Conservation (phyloP, 805 yeast genomes). For the Blastobotrys mokoenaii region DNA sequence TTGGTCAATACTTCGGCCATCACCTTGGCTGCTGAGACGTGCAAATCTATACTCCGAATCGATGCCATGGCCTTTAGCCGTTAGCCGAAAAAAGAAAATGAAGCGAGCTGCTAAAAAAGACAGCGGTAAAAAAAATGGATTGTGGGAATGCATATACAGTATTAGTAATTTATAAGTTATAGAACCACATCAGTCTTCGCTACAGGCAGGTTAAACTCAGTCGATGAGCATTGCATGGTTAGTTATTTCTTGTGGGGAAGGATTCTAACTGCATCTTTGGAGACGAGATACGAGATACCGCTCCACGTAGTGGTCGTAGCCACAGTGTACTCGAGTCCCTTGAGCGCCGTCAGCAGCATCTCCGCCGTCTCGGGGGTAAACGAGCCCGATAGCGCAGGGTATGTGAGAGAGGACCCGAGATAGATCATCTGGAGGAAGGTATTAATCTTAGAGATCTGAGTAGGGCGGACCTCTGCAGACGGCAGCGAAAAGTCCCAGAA, state of each 20-base stretch:
- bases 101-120: not conserved
- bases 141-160: not conserved
- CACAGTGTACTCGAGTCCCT: constrained; percentile 37
- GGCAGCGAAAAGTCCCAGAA: constrained; percentile 75
- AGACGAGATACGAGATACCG: constrained; percentile 68
- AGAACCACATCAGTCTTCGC: not conserved
- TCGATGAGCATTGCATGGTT: too few species aligned
- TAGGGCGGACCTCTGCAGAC: constrained; percentile 83
- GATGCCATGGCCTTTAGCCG: constrained; percentile 95
- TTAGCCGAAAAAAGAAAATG: constrained; percentile 26
- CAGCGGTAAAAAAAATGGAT: not conserved
- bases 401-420: constrained; percentile 53
- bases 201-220: too few species aligned
- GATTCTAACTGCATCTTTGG: constrained; percentile 55
- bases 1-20: constrained; percentile 91
- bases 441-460: constrained; percentile 75
- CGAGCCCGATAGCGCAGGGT: constrained; percentile 38
- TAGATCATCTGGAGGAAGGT: constrained; percentile 91
- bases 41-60: constrained; percentile 88
- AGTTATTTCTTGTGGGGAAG: not conserved
- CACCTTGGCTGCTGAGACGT: constrained; percentile 91
- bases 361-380: constrained; percentile 16
- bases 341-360: constrained; percentile 19
- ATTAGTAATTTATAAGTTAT: not conserved
- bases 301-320: constrained; percentile 67